Evolutionary conservation across 2,329 filamentous ascomycete genomes (phyloP), one percentile per base, ranked within the genome.

Genomic region (Penicillium freii): DNA sequence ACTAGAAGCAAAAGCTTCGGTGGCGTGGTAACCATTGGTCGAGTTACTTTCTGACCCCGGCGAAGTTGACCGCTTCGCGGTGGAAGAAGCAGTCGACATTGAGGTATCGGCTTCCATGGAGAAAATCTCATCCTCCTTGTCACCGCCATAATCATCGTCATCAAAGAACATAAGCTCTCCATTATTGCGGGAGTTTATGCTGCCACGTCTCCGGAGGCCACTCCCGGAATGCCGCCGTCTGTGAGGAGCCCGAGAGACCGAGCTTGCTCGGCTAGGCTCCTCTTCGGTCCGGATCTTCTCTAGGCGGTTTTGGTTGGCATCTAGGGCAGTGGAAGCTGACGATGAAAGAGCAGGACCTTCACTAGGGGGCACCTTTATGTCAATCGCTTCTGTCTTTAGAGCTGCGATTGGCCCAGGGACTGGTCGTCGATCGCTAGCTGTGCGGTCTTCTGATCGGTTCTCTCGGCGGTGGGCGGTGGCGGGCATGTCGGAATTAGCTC

Each of bases 131-230:
- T 90, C 88, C 60, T 88, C 88, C 63, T 86, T 86, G 73, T 93
- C 92, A 2, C 86, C 90, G 42, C 87, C 86, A 68, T 95, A 93
- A 23, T 92, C 91, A 29, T 93, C 91, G 65, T 95, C 90, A 68
- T 96, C 92, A 67, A 89, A 92, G 66, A 92, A 96, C 71, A 96
- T 87, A n/a, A 97, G 80, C 61, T 90, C 84, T n/a, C 91, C 89
- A 51, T 88, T 81, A 10, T 84, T 81, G 13, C 87, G 84, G 19
- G 82, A 83, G 46, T 83, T 80, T 7, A 96, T 88, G 61, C 91
- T 89, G 55, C 84, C 79, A 25, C 90, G 88, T 68, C 89, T 87
- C 57, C 90, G 86, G 27, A 97, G 81, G 5, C 91, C 92, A 62
- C 91, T 91, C 48, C 92, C 92, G 6, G 92, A 97, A 73, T 95